Base-by-base conservation (phyloP, 2,329 filamentous ascomycete species). In the Ophiostoma quercus region DNA sequence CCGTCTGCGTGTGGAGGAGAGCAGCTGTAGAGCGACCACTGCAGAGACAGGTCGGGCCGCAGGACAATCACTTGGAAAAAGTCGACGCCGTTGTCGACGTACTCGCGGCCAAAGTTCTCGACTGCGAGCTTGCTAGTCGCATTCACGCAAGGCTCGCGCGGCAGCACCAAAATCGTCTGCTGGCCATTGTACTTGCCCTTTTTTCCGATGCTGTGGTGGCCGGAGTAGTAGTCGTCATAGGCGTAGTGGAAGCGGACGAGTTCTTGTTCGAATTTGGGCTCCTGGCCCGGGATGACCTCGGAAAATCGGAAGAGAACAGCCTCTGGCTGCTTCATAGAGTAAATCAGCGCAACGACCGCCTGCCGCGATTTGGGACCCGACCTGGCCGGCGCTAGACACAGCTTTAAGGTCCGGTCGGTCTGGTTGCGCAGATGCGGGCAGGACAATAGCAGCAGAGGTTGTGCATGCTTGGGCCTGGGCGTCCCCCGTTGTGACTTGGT, bases 391-490 rank as follows among this genome's bases (percentile, higher is more conserved):
- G 41, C 76, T 76, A 82, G 75, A 32, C 77, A 75, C 37, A 86
- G 74, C 67, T 79, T 80, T 22, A 85, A 73, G 3, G 75, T 78
- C 39, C 76, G 76, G 72, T 81, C 79, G 32, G 76, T 76, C 12
- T 74, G 68, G 66, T 79, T 78, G 67, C 80, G 79, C 39, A 81
- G 79, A 73, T 86, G 84, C 65, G 78, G 80, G 73, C 79, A 79
- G 5, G 81, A 83, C 4, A 83, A 76, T 1, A 83, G 69, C 54
- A 83, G 47, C 1, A 60, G 74, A 4, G 73, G 73, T 68, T 73
- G 76, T 66, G 65, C 69, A 65, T 67, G 69, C 29, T 22, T 34
- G 16, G 29, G 1, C 57, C 19, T 67, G 47, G 29, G 25, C 22
- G 25, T 1, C 25, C 32, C 41, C 19, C 11, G 47, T 2, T 2